These are phyloP conservation scores for Hygrocybe punicea DNA, from an alignment of 768 basidiomycete genomes.

Conservation along the genomic window DNA sequence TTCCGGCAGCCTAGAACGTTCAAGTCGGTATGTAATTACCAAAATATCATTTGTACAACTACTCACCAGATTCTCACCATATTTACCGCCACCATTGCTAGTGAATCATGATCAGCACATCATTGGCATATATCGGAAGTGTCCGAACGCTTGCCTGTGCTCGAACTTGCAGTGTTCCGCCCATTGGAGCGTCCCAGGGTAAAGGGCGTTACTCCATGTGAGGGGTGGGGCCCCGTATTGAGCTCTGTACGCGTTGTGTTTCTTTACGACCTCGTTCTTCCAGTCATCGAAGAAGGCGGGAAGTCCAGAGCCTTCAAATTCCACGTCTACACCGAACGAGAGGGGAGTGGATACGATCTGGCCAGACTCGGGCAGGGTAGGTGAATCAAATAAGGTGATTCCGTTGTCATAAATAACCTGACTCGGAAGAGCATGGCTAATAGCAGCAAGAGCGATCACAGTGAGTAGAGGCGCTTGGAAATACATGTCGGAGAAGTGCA, in stretches of 20 bases:
- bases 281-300: constrained; percentile 14
- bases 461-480: too few species aligned
- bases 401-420: too few species aligned
- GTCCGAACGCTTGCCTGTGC: constrained; percentile 17
- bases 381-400: neutral
- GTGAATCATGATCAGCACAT: neutral
- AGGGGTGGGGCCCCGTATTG: constrained; percentile 23
- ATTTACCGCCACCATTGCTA: constrained; percentile 14
- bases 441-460: too few species aligned
- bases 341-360: constrained; percentile 8
- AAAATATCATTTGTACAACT: neutral
- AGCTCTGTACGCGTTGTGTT: constrained; percentile 20
- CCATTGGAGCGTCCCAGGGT: constrained; percentile 18
- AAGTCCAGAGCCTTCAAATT: neutral
- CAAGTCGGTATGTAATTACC: neutral
- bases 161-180: constrained; percentile 23
- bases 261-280: constrained; percentile 14
- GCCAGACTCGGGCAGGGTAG: constrained; percentile 7
- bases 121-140: neutral
- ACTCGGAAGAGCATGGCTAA: too few species aligned
- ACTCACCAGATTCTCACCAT: constrained; percentile 31
- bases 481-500: too few species aligned
- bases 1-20: constrained; percentile 17
- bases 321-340: constrained; percentile 1
- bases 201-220: constrained; percentile 23